phyloP scores from a whole-genome alignment of 2,329 filamentous ascomycete species.

The Zopfia rhizophila region DNA sequence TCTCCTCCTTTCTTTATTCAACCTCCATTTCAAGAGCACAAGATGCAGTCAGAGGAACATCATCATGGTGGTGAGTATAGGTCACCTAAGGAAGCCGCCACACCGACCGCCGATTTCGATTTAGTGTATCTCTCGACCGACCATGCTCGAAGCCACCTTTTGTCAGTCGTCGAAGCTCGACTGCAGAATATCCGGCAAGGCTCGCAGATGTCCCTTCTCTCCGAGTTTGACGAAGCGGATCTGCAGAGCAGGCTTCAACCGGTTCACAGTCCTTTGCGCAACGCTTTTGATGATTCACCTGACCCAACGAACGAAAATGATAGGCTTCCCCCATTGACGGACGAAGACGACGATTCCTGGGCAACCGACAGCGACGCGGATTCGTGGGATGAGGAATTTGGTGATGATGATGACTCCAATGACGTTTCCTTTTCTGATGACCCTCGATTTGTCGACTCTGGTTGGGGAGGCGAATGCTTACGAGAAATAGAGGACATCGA shows the following conservation, averaged over 20 bases:
- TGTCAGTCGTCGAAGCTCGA: slow-evolving; percentile 31
- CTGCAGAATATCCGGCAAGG: slow-evolving; percentile 38
- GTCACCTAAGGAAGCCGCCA: slow-evolving; percentile 32
- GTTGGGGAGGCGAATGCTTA: slow-evolving; percentile 87
- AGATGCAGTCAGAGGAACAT: slow-evolving; percentile 55
- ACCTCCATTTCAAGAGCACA: slow-evolving; percentile 29
- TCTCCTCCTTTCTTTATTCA: slow-evolving; percentile 49
- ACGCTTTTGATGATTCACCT: background rate
- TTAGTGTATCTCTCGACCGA: background rate
- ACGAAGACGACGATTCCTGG: slow-evolving; percentile 39
- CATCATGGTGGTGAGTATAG: slow-evolving; percentile 62
- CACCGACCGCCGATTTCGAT: slow-evolving; percentile 13
- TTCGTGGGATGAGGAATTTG: slow-evolving; percentile 45
- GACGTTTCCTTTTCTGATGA: slow-evolving; percentile 67
- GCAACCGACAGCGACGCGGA: slow-evolving; percentile 52
- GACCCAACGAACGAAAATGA: background rate
- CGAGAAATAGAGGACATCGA: slow-evolving; percentile 96
- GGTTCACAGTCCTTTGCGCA: slow-evolving; percentile 50
- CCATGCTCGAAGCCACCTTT: slow-evolving; percentile 13
- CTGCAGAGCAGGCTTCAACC: slow-evolving; percentile 55
- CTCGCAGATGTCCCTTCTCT: slow-evolving; percentile 43
- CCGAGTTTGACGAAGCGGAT: slow-evolving; percentile 47
- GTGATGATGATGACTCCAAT: slow-evolving; percentile 69
- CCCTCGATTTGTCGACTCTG: slow-evolving; percentile 73
- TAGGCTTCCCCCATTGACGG: slow-evolving; percentile 11